phyloP scores from a whole-genome alignment of 805 yeast genomes.

The Ascoidea asiatica region DNA sequence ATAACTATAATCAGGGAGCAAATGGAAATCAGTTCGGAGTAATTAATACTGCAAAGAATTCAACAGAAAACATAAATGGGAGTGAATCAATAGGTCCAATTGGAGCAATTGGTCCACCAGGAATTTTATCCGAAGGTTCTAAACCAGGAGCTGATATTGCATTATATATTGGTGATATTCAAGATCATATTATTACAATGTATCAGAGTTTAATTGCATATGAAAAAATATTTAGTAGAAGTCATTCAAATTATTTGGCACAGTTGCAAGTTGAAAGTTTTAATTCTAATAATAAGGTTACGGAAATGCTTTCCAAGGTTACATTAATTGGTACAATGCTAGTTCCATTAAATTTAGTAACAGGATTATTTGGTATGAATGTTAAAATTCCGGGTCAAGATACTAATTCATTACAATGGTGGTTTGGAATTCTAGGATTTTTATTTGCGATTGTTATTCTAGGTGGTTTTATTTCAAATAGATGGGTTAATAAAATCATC shows the following conservation, averaged over 20 bases:
- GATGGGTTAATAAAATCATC: constrained; percentile 22
- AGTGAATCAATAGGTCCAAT: not conserved
- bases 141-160: constrained; percentile 88
- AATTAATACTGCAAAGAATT: too few relatives aligned
- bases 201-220: constrained; percentile 79
- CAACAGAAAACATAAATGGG: not conserved
- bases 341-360: constrained; percentile 78
- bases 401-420: constrained; percentile 40
- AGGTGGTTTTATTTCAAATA: constrained; percentile 27
- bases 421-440: constrained; percentile 50
- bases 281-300: constrained; percentile 70
- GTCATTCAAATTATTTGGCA: constrained; percentile 86
- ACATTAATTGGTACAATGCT: constrained; percentile 83
- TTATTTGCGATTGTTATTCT: constrained; percentile 26
- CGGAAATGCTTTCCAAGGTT: constrained; percentile 78
- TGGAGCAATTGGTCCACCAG: too few relatives aligned
- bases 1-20: not conserved
- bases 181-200: constrained; percentile 95
- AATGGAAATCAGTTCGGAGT: not conserved
- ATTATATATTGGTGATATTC: constrained; percentile 85
- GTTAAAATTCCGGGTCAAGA: constrained; percentile 70
- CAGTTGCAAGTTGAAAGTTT: constrained; percentile 90
- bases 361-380: constrained; percentile 95
- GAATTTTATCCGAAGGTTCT: too few relatives aligned
- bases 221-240: constrained; percentile 85